Evolutionary conservation across 139 green algal species (phyloP).

Genomic region (Asterochloris erici): DNA sequence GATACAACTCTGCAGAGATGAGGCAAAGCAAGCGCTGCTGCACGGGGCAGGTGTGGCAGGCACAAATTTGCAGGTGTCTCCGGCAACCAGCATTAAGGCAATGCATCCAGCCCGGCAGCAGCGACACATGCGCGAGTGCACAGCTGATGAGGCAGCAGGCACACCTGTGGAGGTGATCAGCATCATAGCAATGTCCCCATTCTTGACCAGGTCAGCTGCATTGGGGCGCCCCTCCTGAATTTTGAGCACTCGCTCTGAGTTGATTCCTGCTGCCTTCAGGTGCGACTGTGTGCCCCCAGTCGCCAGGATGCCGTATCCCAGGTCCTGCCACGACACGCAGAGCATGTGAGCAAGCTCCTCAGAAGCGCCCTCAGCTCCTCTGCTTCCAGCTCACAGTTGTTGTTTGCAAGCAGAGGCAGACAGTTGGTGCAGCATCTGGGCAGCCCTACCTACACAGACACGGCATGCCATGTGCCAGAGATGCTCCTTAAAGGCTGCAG

Average conservation of each 20-base stretch:
- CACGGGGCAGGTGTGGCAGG: no score
- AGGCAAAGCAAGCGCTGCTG: no score
- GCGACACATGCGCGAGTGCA: neutral
- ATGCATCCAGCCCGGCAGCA: neutral
- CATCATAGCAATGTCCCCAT: constrained; percentile 88
- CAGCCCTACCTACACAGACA: no score
- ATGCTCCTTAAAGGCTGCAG: no score
- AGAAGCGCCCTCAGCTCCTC: no score
- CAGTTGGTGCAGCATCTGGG: no score
- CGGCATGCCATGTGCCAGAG: no score
- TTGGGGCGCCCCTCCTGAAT: constrained; percentile 96
- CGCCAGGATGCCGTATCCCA: constrained; percentile 89
- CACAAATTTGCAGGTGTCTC: no score
- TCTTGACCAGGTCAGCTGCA: constrained; percentile 72
- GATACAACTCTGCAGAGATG: no score
- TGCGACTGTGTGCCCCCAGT: constrained; percentile 78
- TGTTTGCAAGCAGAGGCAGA: no score
- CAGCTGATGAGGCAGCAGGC: neutral
- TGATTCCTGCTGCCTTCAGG: constrained; percentile 53
- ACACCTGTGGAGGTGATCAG: constrained; percentile 80
- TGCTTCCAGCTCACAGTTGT: no score
- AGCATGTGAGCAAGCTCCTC: no score
- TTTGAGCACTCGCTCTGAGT: constrained; percentile 82
- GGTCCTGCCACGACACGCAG: constrained; percentile 27
- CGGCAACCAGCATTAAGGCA: neutral